phyloP scores from a whole-genome alignment of 495 filamentous ascomycete genomes.

The Trichoderma erinaceum region DNA sequence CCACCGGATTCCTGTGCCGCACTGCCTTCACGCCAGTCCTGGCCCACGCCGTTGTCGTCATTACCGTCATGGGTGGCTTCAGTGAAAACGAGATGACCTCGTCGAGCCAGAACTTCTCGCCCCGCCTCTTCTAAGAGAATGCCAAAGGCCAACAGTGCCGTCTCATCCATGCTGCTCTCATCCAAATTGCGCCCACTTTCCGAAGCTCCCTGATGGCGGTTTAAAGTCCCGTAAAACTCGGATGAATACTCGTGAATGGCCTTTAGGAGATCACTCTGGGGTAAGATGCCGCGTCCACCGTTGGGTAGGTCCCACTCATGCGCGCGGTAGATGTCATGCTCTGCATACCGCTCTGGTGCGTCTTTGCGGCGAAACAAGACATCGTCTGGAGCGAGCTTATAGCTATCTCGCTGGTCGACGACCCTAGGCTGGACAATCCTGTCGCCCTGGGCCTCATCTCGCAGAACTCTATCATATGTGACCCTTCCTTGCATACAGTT shows the following conservation, averaged over 20 bases:
- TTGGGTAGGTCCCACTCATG: slow-evolving; percentile 39
- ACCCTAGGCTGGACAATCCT: background rate
- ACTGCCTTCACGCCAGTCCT: background rate
- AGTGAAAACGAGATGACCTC: slow-evolving; percentile 68
- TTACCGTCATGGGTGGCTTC: slow-evolving; percentile 43
- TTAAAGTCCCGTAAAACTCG: slow-evolving; percentile 54
- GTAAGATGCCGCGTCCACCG: slow-evolving; percentile 42
- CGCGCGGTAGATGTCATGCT: slow-evolving; percentile 66
- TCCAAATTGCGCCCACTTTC: slow-evolving; percentile 30
- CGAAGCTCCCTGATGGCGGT: background rate
- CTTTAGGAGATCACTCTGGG: slow-evolving; percentile 68
- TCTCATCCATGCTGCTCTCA: slow-evolving; percentile 74
- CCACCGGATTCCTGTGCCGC: background rate
- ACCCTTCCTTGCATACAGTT: slow-evolving; percentile 12
- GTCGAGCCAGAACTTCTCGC: slow-evolving; percentile 56
- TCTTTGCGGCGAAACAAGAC: slow-evolving; percentile 59
- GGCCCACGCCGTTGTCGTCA: slow-evolving; percentile 1
- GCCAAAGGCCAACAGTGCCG: slow-evolving; percentile 72
- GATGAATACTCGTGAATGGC: slow-evolving; percentile 67
- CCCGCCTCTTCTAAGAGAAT: slow-evolving; percentile 75
- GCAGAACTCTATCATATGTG: slow-evolving; percentile 2
- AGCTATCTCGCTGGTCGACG: slow-evolving; percentile 37
- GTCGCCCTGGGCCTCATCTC: slow-evolving; percentile 1
- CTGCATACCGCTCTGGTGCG: slow-evolving; percentile 58
- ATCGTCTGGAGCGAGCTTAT: slow-evolving; percentile 61